phyloP scores from a whole-genome alignment of 2,329 filamentous ascomycete genomes.

The Coniochaeta sp. region DNA sequence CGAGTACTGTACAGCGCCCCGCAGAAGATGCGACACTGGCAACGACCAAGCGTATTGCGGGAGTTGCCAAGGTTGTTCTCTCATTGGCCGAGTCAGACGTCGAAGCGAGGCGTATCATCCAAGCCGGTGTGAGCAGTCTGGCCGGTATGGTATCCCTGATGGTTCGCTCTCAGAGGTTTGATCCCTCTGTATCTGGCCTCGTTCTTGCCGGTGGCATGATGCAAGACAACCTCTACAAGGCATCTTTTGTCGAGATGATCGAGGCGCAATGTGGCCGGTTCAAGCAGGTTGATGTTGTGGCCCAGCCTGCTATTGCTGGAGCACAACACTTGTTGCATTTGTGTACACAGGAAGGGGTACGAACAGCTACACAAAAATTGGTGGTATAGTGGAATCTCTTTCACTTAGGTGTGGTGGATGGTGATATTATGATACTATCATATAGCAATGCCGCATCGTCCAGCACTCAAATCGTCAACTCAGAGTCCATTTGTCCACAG shows the following conservation, averaged over 20 bases:
- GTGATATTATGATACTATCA: no score
- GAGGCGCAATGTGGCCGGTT: conserved; percentile 10
- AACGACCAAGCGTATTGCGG: conserved; percentile 12
- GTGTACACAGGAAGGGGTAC: no score
- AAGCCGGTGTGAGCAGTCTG: conserved; percentile 11
- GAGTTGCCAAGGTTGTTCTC: conserved; percentile 13
- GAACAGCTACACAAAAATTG: no score
- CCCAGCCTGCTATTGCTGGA: conserved; percentile 11
- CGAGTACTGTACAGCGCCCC: conserved; percentile 3
- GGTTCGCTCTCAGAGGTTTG: conserved; percentile 9
- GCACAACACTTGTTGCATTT: conserved; percentile 5
- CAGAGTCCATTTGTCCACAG: no score
- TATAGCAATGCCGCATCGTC: no score
- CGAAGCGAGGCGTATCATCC: conserved; percentile 13
- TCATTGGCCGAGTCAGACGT: conserved; percentile 8
- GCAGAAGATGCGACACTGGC: conserved; percentile 5
- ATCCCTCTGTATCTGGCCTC: conserved; percentile 9
- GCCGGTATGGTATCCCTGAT: conserved; percentile 11
- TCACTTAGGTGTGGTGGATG: no score
- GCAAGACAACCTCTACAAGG: conserved; percentile 11
- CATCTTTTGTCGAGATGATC: conserved; percentile 5
- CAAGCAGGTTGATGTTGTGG: conserved; percentile 9
- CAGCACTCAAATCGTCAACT: no score
- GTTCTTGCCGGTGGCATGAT: conserved; percentile 16
- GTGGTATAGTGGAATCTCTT: no score